Conservation (phyloP, 441 rosid genomes). For the Biscutella auriculata region DNA sequence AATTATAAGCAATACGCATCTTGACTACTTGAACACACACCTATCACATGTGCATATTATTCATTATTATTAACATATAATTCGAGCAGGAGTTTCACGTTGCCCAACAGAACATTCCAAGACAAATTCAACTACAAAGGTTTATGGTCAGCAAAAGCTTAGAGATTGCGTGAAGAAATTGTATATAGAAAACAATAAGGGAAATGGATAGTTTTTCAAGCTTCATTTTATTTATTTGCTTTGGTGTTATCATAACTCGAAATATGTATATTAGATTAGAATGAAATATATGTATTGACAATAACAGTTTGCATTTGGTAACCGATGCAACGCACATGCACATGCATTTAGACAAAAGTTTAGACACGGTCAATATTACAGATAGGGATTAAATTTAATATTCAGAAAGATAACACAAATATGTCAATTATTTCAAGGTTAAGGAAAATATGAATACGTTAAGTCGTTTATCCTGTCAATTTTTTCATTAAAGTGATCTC, state of each 20-base stretch:
- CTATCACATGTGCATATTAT: no score
- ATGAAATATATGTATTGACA: background rate
- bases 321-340: conserved; percentile 2
- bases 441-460: background rate
- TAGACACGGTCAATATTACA: background rate
- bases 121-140: conserved; percentile 4
- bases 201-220: background rate
- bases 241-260: background rate
- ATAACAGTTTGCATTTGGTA: background rate
- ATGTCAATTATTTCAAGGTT: background rate
- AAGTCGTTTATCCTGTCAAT: background rate
- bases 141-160: conserved; percentile 11
- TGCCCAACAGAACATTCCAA: background rate
- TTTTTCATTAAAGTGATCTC: background rate
- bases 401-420: background rate
- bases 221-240: background rate
- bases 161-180: conserved; percentile 21
- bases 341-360: background rate
- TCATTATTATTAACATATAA: background rate
- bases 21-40: no score
- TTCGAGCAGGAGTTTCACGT: conserved; percentile 14
- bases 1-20: no score
- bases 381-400: no score
- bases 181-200: background rate
- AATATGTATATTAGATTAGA: background rate